phyloP scores from a whole-genome alignment of 2,329 filamentous ascomycete species.

The Purpureocillium takamizusanense region DNA sequence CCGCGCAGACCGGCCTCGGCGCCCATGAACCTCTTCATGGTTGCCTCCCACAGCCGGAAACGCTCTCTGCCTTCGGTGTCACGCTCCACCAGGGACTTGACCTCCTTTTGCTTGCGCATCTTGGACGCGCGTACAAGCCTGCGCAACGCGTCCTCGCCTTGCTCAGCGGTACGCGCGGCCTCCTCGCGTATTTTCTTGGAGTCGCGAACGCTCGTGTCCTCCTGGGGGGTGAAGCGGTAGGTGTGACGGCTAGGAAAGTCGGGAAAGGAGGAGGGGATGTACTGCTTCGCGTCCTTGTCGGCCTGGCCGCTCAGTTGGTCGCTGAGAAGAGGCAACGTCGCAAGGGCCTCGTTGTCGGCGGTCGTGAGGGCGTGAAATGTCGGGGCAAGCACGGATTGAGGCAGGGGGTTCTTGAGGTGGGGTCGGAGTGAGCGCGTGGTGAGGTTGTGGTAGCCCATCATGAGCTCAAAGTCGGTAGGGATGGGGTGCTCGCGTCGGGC shows the following conservation, averaged over 20 bases:
- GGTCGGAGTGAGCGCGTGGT: constrained; percentile 41
- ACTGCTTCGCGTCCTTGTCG: constrained; percentile 45
- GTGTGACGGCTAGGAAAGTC: constrained; percentile 57
- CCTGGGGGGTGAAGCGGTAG: constrained; percentile 49
- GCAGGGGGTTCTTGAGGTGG: constrained; percentile 45
- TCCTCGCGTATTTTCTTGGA: constrained; percentile 51
- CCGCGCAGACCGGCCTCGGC: constrained; percentile 11
- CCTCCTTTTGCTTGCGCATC: constrained; percentile 55
- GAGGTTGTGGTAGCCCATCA: constrained; percentile 42
- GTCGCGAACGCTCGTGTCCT: constrained; percentile 36
- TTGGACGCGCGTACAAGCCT: constrained; percentile 53
- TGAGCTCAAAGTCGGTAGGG: constrained; percentile 48
- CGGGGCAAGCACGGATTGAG: constrained; percentile 26
- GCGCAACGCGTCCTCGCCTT: constrained; percentile 53
- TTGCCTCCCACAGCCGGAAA: constrained; percentile 51
- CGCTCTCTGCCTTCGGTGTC: constrained; percentile 43
- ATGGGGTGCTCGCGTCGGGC: constrained; percentile 44
- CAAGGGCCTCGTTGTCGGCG: constrained; percentile 29
- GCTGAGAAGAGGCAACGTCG: constrained; percentile 36
- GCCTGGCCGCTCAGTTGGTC: constrained; percentile 47
- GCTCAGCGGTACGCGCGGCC: constrained; percentile 49
- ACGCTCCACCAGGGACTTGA: constrained; percentile 45
- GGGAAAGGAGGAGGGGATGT: constrained; percentile 51
- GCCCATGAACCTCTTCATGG: constrained; percentile 47
- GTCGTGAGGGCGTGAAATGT: constrained; percentile 27